These are phyloP conservation scores for Blastobotrys aristatus DNA, from an alignment of 1,139 yeast genomes.

Conservation along the genomic window DNA sequence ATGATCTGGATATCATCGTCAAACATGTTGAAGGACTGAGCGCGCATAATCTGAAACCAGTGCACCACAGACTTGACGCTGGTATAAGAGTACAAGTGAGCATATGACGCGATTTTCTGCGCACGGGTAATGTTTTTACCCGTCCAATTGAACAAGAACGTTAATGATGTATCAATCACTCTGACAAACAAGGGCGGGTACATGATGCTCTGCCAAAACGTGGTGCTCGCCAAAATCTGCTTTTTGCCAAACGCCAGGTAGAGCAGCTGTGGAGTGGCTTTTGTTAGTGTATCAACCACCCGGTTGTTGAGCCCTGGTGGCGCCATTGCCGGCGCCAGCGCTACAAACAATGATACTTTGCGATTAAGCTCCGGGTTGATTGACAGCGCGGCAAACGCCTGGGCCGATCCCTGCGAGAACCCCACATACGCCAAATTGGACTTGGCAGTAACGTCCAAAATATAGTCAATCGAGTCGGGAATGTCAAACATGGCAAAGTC, in stretches of 20 bases:
- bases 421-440: conserved; percentile 63
- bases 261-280: conserved; percentile 72
- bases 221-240: conserved; percentile 68
- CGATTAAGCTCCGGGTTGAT: conserved; percentile 63
- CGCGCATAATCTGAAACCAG: conserved; percentile 89
- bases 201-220: conserved; percentile 76
- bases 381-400: conserved; percentile 75
- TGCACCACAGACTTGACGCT: conserved; percentile 90
- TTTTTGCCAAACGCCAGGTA: conserved; percentile 70
- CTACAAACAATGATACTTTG: conserved; percentile 67
- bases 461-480: conserved; percentile 66
- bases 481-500: conserved; percentile 82
- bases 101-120: conserved; percentile 73
- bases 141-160: conserved; percentile 71
- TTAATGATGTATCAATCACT: conserved; percentile 65
- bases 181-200: conserved; percentile 78
- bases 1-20: conserved; percentile 48
- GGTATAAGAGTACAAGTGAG: conserved; percentile 84
- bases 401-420: conserved; percentile 89
- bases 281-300: conserved; percentile 68
- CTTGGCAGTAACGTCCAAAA: conserved; percentile 44
- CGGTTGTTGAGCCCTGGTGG: conserved; percentile 79
- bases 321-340: conserved; percentile 90
- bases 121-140: conserved; percentile 60
- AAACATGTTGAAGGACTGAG: conserved; percentile 83